Evolutionary conservation across 2,329 filamentous ascomycete species (phyloP).

Genomic region (Colletotrichum camelliae): DNA sequence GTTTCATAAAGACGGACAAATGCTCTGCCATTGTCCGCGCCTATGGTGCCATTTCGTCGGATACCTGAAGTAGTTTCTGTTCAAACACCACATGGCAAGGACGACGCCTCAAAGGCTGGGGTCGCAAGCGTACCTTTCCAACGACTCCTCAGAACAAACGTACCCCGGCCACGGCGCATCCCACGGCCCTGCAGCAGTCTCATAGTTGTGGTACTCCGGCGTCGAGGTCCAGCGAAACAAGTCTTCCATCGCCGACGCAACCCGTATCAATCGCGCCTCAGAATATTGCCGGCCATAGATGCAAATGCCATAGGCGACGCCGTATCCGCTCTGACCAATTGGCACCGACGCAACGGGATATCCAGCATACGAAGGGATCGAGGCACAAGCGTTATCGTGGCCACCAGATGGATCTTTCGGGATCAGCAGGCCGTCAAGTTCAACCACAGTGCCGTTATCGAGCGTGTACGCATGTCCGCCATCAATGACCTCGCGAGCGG

Average conservation of each 20-base stretch:
- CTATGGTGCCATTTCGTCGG: neutral
- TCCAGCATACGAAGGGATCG: slow-evolving; percentile 13
- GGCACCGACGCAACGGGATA: neutral
- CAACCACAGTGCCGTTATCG: neutral
- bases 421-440: slow-evolving; percentile 9
- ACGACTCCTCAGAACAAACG: neutral
- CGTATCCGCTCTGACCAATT: neutral
- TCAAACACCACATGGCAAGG: neutral
- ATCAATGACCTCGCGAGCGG: slow-evolving; percentile 17
- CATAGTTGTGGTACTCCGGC: neutral
- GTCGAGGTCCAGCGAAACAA: neutral
- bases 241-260: neutral
- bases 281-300: neutral
- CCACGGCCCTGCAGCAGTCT: neutral
- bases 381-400: neutral
- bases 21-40: neutral
- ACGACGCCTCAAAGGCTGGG: neutral
- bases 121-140: slow-evolving; percentile 17
- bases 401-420: slow-evolving; percentile 11
- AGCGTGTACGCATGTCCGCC: neutral
- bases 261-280: neutral
- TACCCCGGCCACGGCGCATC: slow-evolving; percentile 8
- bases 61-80: neutral
- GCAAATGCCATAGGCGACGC: neutral
- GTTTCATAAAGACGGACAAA: neutral